Base-by-base conservation (phyloP, 371 early-diverging fungal genomes). In the Rhizopus delemar region DNA sequence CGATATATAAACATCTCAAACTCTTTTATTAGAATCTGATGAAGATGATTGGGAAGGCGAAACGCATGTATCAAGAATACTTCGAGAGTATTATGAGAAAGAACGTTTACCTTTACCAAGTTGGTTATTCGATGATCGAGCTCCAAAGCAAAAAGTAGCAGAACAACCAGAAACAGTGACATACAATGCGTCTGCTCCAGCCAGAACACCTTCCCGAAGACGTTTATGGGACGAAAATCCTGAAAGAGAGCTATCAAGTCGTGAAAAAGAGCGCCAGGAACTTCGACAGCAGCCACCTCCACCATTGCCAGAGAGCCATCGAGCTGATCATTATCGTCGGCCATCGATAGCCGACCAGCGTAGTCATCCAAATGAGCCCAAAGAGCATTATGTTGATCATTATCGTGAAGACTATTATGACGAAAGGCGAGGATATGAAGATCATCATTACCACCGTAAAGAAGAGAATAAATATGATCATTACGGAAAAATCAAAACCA, bases 11-110 rank as follows among this genome's bases (percentile, higher is more conserved):
- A 53, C 35, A 7, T 12, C 39, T 12, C 12, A 32, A 31, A 36
- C 9, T 38, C 29, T 41, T 4, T 41, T 31, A 49, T 52, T 58
- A 85, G 86, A 85, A 36, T 85, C 86, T 11, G 86, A 85, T 59
- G 80, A 78, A 43, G 79, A 80, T 28, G 86, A 79, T 41, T 68
- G 73, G 62, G 82, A 85, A 59, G 83, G 82, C 46, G 86, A 85
- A 58, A 69, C 82, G 3, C 83, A 85, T 60, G 79, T 85, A 13
- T 59, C 76, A 16, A 72, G 83, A 41, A 57, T 81, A 31, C 68
- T 85, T 33, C 63, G 82, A 32, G 83, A 82, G 51, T 63, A 78
- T 56, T 71, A 71, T 41, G 79, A 82, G 50, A 75, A 77, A 48
- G 81, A 81, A 50, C 74, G 63, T 3, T 31, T 57, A 7, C 66